phyloP scores from a whole-genome alignment of 305 asterid species.

The Fraxinus floribunda region DNA sequence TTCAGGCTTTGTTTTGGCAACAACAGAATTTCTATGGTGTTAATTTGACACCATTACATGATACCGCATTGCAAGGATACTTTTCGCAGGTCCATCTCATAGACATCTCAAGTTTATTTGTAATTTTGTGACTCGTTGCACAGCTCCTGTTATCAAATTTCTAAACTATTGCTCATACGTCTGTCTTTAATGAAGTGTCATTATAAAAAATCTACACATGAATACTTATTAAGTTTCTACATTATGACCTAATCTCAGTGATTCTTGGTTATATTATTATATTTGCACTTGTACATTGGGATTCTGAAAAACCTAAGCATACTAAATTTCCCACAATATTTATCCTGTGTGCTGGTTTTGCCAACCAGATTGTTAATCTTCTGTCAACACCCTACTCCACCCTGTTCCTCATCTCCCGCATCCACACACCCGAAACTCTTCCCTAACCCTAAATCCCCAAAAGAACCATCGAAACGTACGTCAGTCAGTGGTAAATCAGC shows the following conservation, averaged over 20 bases:
- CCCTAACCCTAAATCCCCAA: not conserved
- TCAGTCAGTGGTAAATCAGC: not conserved
- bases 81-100: slow-evolving; percentile 77
- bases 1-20: slow-evolving; percentile 98
- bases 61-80: slow-evolving; percentile 92
- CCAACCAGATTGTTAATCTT: not conserved
- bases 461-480: not conserved
- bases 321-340: not conserved
- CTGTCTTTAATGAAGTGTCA: not conserved
- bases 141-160: too few relatives aligned
- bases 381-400: not conserved
- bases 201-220: not conserved
- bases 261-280: not conserved
- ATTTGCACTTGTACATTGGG: not conserved
- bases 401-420: not conserved
- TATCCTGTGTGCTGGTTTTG: not conserved
- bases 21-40: slow-evolving; percentile 94
- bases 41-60: slow-evolving; percentile 80
- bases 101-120: not conserved
- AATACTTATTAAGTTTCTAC: not conserved
- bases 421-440: not conserved
- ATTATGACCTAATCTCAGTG: not conserved
- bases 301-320: not conserved
- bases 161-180: not conserved
- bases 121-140: too few relatives aligned